Evolutionary conservation across 306 rosid genomes (phyloP).

Genomic region (Coriaria nepalensis): DNA sequence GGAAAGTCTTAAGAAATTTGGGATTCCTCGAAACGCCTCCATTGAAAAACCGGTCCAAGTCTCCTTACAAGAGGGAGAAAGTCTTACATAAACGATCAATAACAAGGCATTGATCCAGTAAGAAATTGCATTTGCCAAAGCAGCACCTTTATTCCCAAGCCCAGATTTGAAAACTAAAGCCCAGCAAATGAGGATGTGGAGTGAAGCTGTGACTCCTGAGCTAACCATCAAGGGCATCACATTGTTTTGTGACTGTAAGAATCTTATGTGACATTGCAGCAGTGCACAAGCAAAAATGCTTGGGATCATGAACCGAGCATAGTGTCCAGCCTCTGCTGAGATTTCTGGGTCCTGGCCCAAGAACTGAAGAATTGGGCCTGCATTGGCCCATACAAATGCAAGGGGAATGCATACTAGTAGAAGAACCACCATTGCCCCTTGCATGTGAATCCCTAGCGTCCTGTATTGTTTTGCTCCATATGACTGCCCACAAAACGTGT

Average conservation of each 20-base stretch:
- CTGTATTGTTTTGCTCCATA: slow-evolving; percentile 29
- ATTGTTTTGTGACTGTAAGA: slow-evolving; percentile 29
- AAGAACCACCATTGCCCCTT: slow-evolving; percentile 34
- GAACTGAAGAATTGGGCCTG: slow-evolving; percentile 25
- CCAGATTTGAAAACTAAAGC: slow-evolving; percentile 22
- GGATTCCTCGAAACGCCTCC: slow-evolving; percentile 27
- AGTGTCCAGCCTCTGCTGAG: slow-evolving; percentile 25
- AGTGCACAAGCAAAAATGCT: slow-evolving; percentile 24
- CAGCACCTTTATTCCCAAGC: slow-evolving; percentile 29
- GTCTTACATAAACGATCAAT: slow-evolving; percentile 21
- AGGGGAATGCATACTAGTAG: slow-evolving; percentile 25
- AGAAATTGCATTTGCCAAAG: slow-evolving; percentile 23
- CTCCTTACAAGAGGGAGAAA: slow-evolving; percentile 22
- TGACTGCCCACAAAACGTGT: slow-evolving; percentile 34
- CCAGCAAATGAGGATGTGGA: slow-evolving; percentile 23
- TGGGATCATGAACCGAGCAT: slow-evolving; percentile 29
- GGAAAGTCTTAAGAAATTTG: slow-evolving; percentile 19
- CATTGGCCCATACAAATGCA: slow-evolving; percentile 24
- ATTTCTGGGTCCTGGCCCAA: slow-evolving; percentile 35
- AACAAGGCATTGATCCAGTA: slow-evolving; percentile 26
- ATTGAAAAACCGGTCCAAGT: slow-evolving; percentile 33
- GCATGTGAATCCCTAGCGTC: slow-evolving; percentile 30
- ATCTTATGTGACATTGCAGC: slow-evolving; percentile 19
- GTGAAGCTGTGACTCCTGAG: slow-evolving; percentile 13
- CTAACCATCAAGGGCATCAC: slow-evolving; percentile 21